Evolutionary conservation across 2,329 filamentous ascomycete genomes (phyloP), one percentile per base, ranked within the genome.

Genomic region (Byssothecium circinans): DNA sequence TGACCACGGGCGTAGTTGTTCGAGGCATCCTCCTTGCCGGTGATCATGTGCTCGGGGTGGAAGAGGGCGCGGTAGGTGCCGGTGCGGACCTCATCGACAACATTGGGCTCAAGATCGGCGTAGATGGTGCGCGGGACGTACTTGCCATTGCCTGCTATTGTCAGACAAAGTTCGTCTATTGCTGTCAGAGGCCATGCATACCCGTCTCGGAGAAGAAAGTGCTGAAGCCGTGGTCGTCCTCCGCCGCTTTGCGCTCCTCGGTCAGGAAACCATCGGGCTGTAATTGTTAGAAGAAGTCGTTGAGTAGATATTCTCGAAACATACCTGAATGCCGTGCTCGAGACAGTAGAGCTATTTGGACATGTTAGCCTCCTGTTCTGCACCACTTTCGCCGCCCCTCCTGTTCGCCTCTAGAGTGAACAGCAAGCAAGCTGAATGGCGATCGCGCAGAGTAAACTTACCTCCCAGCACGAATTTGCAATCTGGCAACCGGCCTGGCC

Each of bases 401-500:
- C 47, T 54, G 52, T 55, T 52, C 51, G 33, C 43, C 20, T 29
- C 43, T 36, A 39, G 42, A 49, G 46, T 47, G 49, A 25, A 29
- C 17, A 39, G 46, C 47, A 46, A 39, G 10, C 23, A 25, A 25
- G 45, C 46, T 30, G 39, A 47, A 55, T 29, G 25, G 53, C 42
- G 50, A 41, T 46, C 45, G 22, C 11, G 32, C 30, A 43, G 43
- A 30, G 4, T 19, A 68, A 71, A 81, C 89, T 81, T 81, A 99
- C 94, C 91, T 99, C 94, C 94, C 94, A 99, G 86, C 94, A 97
- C 69, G 94, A 94, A 83, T 99, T 99, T 81, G 92, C 94, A 74
- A 99, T 99, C 78, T 99, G 94, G 86, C 94, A 97, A 88, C 94
- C 94, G 75, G 94, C 94, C 85, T 99, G 94, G 80, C 94, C 94